phyloP scores from a whole-genome alignment of 805 yeast genomes.

The Zygoascus biomembranicola region DNA sequence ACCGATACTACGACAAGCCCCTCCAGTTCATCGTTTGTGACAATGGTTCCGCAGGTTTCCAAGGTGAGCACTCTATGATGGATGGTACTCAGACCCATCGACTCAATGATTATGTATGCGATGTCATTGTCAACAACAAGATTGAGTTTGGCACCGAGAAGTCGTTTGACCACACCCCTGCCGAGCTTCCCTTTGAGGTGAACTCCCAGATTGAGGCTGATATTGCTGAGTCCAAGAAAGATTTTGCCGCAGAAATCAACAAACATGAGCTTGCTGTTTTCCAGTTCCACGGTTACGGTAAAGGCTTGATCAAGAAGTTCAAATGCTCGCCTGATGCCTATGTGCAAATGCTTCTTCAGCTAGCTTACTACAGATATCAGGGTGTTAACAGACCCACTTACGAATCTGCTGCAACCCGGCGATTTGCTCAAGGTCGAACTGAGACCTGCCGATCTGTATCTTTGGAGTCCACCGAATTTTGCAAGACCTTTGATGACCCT shows the following conservation, averaged over 20 bases:
- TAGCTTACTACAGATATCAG: conserved; percentile 77
- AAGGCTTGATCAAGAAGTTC: conserved; percentile 71
- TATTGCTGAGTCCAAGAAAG: conserved; percentile 47
- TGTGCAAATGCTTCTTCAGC: conserved; percentile 82
- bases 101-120: conserved; percentile 67
- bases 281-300: conserved; percentile 81
- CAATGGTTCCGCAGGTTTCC: conserved; percentile 84
- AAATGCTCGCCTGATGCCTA: conserved; percentile 90
- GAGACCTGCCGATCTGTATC: conserved; percentile 89
- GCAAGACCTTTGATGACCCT: conserved; percentile 61
- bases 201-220: conserved; percentile 37
- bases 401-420: conserved; percentile 93
- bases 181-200: conserved; percentile 44
- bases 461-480: conserved; percentile 59
- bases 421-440: conserved; percentile 82
- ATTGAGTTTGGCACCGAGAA: conserved; percentile 26
- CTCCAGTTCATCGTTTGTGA: conserved; percentile 72
- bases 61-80: conserved; percentile 97
- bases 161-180: conserved; percentile 19
- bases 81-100: conserved; percentile 95
- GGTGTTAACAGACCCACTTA: conserved; percentile 84
- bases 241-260: conserved; percentile 49
- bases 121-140: conserved; percentile 44
- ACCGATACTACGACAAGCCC: conserved; percentile 90
- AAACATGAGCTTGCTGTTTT: conserved; percentile 70